These are phyloP conservation scores for Xylaria sp. DNA, from an alignment of 2,329 filamentous ascomycete genomes.

Conservation along the genomic window DNA sequence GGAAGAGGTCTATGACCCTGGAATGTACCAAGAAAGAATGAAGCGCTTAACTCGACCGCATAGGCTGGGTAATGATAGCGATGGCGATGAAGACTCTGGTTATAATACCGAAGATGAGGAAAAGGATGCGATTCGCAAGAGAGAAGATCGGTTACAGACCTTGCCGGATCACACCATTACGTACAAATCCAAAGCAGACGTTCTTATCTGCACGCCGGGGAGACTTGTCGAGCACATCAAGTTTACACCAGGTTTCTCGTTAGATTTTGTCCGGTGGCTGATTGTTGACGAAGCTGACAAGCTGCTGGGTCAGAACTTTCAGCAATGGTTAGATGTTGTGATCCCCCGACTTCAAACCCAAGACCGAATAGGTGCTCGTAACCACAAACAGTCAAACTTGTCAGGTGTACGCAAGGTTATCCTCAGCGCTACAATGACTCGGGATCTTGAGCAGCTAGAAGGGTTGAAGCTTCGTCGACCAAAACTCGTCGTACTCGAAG, in stretches of 20 bases:
- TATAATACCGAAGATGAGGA: slow-evolving; percentile 50
- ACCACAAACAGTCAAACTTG: slow-evolving; percentile 63
- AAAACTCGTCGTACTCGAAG: slow-evolving; percentile 79
- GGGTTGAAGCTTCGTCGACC: slow-evolving; percentile 78
- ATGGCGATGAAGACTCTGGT: slow-evolving; percentile 50
- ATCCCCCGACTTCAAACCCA: slow-evolving; percentile 67
- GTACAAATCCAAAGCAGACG: slow-evolving; percentile 79
- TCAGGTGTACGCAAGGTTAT: slow-evolving; percentile 79
- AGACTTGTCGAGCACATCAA: slow-evolving; percentile 91
- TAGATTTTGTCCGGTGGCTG: slow-evolving; percentile 85
- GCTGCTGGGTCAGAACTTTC: slow-evolving; percentile 88
- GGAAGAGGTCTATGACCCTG: slow-evolving; percentile 70
- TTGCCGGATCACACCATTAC: slow-evolving; percentile 71
- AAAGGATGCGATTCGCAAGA: slow-evolving; percentile 42
- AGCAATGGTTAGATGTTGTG: slow-evolving; percentile 84
- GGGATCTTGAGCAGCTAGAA: slow-evolving; percentile 81
- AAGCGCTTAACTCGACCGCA: slow-evolving; percentile 57
- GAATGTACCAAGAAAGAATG: slow-evolving; percentile 56
- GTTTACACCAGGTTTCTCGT: slow-evolving; percentile 81
- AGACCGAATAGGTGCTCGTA: slow-evolving; percentile 60
- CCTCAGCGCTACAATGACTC: slow-evolving; percentile 91
- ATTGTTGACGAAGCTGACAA: slow-evolving; percentile 95
- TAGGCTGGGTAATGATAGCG: slow-evolving; percentile 51
- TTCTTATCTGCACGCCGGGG: slow-evolving; percentile 91
- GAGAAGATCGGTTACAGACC: slow-evolving; percentile 45